Evolutionary conservation across 805 yeast species (phyloP).

Genomic region (Priceomyces melissophilus): DNA sequence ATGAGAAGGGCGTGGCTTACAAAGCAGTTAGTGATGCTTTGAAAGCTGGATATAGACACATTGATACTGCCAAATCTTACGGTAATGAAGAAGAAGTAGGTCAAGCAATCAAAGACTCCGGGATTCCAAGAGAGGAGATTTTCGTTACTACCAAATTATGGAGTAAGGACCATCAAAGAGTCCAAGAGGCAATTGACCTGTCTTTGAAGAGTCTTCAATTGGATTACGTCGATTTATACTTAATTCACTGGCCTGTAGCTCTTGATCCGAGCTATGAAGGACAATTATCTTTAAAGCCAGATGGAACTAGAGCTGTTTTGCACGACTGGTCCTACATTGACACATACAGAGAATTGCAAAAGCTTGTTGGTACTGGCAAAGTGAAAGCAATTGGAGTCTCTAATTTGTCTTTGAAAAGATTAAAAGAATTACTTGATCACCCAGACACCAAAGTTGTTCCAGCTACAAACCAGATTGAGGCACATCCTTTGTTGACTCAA

Average conservation of each 20-base stretch:
- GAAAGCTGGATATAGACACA: slow-evolving; percentile 62
- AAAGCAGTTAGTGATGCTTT: slow-evolving; percentile 40
- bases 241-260: slow-evolving; percentile 71
- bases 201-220: slow-evolving; percentile 59
- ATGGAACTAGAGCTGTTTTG: slow-evolving; percentile 21
- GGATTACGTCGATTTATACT: slow-evolving; percentile 69
- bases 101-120: slow-evolving; percentile 45
- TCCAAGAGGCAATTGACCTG: slow-evolving; percentile 47
- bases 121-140: slow-evolving; percentile 57
- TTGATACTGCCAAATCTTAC: slow-evolving; percentile 68
- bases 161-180: slow-evolving; percentile 23
- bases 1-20: slow-evolving; percentile 11
- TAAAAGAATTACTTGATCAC: slow-evolving; percentile 45
- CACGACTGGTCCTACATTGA: slow-evolving; percentile 15
- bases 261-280: slow-evolving; percentile 22
- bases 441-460: slow-evolving; percentile 40
- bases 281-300: slow-evolving; percentile 25
- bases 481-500: slow-evolving; percentile 48
- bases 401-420: slow-evolving; percentile 43
- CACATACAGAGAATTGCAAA: slow-evolving; percentile 36
- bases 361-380: slow-evolving; percentile 20
- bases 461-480: slow-evolving; percentile 49
- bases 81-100: slow-evolving; percentile 62
- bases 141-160: slow-evolving; percentile 29
- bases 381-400: slow-evolving; percentile 58